Evolutionary conservation across 2,329 filamentous ascomycete genomes (phyloP), one percentile per base, ranked within the genome.

Genomic region (Penicillium rolfsii): DNA sequence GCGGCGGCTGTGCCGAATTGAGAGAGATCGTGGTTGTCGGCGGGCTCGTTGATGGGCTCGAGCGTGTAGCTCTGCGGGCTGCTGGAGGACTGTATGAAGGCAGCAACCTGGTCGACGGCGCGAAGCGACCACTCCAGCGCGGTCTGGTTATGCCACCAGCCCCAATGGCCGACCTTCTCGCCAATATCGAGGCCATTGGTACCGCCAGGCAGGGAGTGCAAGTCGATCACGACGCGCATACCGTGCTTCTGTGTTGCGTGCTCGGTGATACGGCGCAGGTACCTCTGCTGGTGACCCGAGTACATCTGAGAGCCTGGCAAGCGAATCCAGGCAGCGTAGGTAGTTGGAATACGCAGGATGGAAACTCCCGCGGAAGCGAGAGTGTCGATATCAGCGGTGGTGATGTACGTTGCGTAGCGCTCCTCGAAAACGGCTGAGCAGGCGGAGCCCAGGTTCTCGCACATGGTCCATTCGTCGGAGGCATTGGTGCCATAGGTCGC

Each of bases 171-270:
- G 1, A 50, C 52, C 3, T 66, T 66, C 49, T 72, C 69, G 33
- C 69, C 71, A 22, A 71, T 71, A 26, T 63, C 60, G 0, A 71
- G 60, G 1, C 71, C 69, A n/a, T 71, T 71, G 0, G 64, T 61
- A 5, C 71, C 70, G 5, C 69, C 71, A 1, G 70, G 70, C 1
- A 73, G 62, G 1, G 66, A 70, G 49, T 73, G 70, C 2, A 72
- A 54, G n/a, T 72, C 70, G 24, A 73, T 24, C 6, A 72, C 57
- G 14, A 73, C 61, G 26, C 70, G 71, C 70, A 72, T 73, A 16
- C 52, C 53, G 35, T 73, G 64, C 28, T 58, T 60, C 2, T 52
- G 41, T 41, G 72, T 71, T 1, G 69, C 69, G 46, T 73, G 64
- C 14, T 62, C 58, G 0, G 70, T 61, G 14, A 73, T 71, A 9